These are phyloP conservation scores for Pseudogymnoascus sp. DNA, from an alignment of 2,329 filamentous ascomycete species.

Conservation along the genomic window DNA sequence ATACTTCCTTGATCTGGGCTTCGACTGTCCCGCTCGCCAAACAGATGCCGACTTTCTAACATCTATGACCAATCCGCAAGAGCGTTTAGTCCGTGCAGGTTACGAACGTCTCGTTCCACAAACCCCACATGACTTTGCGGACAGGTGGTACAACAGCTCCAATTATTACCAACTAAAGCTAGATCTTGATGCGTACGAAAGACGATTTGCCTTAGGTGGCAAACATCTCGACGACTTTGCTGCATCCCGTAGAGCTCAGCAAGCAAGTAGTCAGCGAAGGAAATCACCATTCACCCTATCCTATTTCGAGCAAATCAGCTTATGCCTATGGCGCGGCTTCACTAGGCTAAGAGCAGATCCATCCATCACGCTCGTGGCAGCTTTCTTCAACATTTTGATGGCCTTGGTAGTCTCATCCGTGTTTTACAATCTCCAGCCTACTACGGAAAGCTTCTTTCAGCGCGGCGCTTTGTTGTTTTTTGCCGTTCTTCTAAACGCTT, in stretches of 20 bases:
- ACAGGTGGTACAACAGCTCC: slow-evolving; percentile 35
- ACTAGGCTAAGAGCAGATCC: slow-evolving; percentile 62
- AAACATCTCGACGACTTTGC: slow-evolving; percentile 44
- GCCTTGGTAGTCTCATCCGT: slow-evolving; percentile 54
- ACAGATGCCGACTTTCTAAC: slow-evolving; percentile 64
- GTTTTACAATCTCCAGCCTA: slow-evolving; percentile 51
- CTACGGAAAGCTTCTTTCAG: slow-evolving; percentile 51
- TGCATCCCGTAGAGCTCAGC: slow-evolving; percentile 28
- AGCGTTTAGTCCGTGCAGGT: slow-evolving; percentile 46
- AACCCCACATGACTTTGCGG: slow-evolving; percentile 60
- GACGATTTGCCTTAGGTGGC: slow-evolving; percentile 50
- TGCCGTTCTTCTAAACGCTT: slow-evolving; percentile 56
- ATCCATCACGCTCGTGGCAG: neutral
- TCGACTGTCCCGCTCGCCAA: slow-evolving; percentile 56
- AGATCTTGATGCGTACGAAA: slow-evolving; percentile 44
- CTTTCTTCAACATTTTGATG: slow-evolving; percentile 33
- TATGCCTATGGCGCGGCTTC: slow-evolving; percentile 49
- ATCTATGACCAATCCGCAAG: slow-evolving; percentile 55
- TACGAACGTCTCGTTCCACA: slow-evolving; percentile 55
- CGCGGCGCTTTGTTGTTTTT: slow-evolving; percentile 60
- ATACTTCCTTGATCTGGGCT: slow-evolving; percentile 64
- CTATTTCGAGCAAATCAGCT: slow-evolving; percentile 24
- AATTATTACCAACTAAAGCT: slow-evolving; percentile 35
- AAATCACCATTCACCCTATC: slow-evolving; percentile 74
- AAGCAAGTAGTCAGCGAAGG: slow-evolving; percentile 36